phyloP scores from a whole-genome alignment of 257 asterid species.

The Agastache rugosa region DNA sequence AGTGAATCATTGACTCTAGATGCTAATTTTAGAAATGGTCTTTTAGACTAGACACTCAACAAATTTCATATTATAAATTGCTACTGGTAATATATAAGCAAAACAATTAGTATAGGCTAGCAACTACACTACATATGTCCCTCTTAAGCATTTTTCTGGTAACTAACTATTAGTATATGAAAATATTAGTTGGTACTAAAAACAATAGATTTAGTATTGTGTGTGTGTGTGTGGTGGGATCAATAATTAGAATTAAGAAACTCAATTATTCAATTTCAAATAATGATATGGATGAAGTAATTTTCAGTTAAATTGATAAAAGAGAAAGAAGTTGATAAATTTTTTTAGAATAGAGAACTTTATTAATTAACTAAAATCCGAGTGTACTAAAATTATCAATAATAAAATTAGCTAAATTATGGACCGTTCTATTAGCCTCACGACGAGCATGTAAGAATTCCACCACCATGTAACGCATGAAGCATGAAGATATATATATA shows the following conservation, averaged over 20 bases:
- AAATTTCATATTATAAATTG: constrained; percentile 12
- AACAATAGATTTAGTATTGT: neutral
- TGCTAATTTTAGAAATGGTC: constrained; percentile 14
- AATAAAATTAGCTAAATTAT: too few relatives aligned
- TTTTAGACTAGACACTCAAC: constrained; percentile 1
- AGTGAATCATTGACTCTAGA: constrained; percentile 27
- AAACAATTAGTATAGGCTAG: constrained; percentile 30
- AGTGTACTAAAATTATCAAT: too few relatives aligned
- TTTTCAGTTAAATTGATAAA: neutral
- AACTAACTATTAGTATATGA: neutral
- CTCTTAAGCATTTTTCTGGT: neutral
- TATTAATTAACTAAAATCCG: too few relatives aligned
- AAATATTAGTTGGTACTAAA: constrained; percentile 11
- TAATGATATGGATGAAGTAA: neutral
- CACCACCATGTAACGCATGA: too few relatives aligned
- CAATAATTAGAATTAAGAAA: neutral
- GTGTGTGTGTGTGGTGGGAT: neutral
- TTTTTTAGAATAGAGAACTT: too few relatives aligned
- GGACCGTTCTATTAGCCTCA: too few relatives aligned
- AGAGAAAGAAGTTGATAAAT: too few relatives aligned
- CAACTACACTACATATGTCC: constrained; percentile 25
- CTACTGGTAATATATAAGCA: constrained; percentile 20
- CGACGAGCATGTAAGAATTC: too few relatives aligned
- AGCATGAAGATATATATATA: too few relatives aligned
- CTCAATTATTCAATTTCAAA: neutral